Base-by-base conservation (phyloP, 2,329 filamentous ascomycete species). In the Periconia digitata region DNA sequence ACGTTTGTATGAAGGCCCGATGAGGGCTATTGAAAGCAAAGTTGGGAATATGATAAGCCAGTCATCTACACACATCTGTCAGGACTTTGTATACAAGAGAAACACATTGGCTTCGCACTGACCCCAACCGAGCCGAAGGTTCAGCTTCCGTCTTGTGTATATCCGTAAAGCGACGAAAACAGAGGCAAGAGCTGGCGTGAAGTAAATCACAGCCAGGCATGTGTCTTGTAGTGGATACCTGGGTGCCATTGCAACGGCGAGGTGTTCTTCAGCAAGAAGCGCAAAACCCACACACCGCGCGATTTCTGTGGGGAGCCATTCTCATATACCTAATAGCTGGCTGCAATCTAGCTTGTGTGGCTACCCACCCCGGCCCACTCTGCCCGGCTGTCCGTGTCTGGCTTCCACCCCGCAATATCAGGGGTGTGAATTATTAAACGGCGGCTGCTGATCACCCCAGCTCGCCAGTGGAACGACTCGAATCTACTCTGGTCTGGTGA, bases 101-200 rank as follows among this genome's bases (percentile, higher is more conserved):
- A 20, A 15, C 29, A 7, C 27, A 12, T 35, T 15, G 37, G 13
- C 18, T 39, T 20, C 37, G 16, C 17, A 59, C 66, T 35, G 54
- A 71, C 67, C 68, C 66, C 67, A 69, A 48, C 66, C 65, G 38
- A 71, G 46, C 40, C 67, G 59, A 23, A 69, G 43, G 43, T 64
- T 70, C 54, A 71, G 53, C 48, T 71, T 71, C 50, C 66, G 60
- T 51, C 68, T 57, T 46, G 68, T 70, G 48, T 70, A 71, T 55
- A 71, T 61, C 49, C 68, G 60, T 36, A 71, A 51, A 24, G 54
- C 61, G 34, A 71, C 68, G 46, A 71, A 71, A 29, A 68, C 43
- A 7, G 64, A 47, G 29, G 67, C 64, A 54, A 71, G 46, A 21
- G 60, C 49, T 36, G 68, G 68, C 20, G 66, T 68, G 44, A 63